A percentile compares a stretch with the other conserved stretches of the same genome.
These are phyloP conservation scores for Tylopilus subfusipes DNA, from an alignment of 768 basidiomycete species.

Conservation along the genomic window DNA sequence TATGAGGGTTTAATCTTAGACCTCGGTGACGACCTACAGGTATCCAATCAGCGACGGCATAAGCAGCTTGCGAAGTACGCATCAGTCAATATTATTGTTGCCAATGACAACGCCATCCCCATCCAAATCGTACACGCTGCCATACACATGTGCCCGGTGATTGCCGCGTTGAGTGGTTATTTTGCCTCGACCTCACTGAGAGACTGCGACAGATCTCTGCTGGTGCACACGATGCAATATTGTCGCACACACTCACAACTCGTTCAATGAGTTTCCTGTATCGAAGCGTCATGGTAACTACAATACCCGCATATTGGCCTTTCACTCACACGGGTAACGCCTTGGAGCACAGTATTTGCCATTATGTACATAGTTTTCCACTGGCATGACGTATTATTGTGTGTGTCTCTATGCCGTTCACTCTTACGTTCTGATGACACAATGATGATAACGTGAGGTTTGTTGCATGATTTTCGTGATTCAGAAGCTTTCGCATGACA, in stretches of 20 bases:
- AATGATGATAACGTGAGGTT: not conserved
- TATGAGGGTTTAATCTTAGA: constrained; percentile 1
- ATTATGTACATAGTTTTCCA: not conserved
- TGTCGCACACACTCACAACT: not conserved
- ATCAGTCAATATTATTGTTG: constrained; percentile 2
- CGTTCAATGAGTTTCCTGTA: not conserved
- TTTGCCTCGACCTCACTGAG: constrained; percentile 6
- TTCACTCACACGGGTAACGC: not conserved
- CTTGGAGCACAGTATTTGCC: not conserved
- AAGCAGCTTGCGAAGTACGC: not conserved
- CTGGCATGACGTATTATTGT: too few relatives aligned
- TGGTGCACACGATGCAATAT: not conserved
- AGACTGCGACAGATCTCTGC: not conserved
- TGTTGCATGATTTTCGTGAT: not conserved
- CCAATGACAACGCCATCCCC: constrained; percentile 9
- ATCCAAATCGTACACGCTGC: not conserved
- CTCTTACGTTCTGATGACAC: constrained; percentile 7
- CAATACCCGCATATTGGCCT: not conserved
- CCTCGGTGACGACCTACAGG: not conserved
- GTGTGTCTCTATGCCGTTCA: not conserved
- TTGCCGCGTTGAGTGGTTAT: constrained; percentile 6
- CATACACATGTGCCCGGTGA: constrained; percentile 1
- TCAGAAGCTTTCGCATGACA: not conserved
- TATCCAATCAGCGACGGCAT: constrained; percentile 2
- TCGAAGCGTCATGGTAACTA: constrained; percentile 9